These are phyloP conservation scores for Fusarium kyushuense DNA, from an alignment of 2,329 filamentous ascomycete species.

Conservation along the genomic window DNA sequence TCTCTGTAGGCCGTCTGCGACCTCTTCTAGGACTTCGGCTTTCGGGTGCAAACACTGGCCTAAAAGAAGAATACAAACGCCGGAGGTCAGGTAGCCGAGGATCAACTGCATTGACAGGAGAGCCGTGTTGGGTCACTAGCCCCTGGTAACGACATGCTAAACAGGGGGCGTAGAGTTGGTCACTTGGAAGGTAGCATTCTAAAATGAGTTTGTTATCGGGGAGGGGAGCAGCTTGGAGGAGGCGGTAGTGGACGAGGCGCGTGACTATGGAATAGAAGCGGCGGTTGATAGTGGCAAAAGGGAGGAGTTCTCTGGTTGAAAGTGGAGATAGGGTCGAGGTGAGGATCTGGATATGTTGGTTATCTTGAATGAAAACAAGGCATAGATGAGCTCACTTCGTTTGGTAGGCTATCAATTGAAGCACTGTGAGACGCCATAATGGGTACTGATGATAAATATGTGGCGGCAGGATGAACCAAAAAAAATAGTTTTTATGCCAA, in stretches of 20 bases:
- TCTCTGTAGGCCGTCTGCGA: conserved; percentile 20
- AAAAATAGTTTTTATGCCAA: neutral
- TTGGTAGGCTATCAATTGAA: conserved; percentile 32
- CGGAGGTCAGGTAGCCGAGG: conserved; percentile 57
- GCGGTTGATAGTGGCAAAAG: conserved; percentile 68
- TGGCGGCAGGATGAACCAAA: neutral
- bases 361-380: neutral
- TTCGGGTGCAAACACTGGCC: conserved; percentile 70
- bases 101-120: conserved; percentile 8
- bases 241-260: conserved; percentile 72
- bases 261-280: conserved; percentile 73
- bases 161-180: conserved; percentile 75
- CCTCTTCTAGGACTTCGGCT: conserved; percentile 54
- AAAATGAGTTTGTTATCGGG: conserved; percentile 72
- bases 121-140: conserved; percentile 56
- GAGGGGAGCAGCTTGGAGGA: conserved; percentile 56
- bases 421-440: conserved; percentile 23
- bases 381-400: conserved; percentile 19
- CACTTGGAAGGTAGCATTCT: conserved; percentile 81
- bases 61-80: conserved; percentile 77
- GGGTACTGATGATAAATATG: neutral
- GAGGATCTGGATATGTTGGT: conserved; percentile 23
- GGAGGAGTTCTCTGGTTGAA: conserved; percentile 64
- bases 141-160: conserved; percentile 74
- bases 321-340: conserved; percentile 56